Conservation (phyloP, 441 rosid species). For the Arabidopsis lyrata region DNA sequence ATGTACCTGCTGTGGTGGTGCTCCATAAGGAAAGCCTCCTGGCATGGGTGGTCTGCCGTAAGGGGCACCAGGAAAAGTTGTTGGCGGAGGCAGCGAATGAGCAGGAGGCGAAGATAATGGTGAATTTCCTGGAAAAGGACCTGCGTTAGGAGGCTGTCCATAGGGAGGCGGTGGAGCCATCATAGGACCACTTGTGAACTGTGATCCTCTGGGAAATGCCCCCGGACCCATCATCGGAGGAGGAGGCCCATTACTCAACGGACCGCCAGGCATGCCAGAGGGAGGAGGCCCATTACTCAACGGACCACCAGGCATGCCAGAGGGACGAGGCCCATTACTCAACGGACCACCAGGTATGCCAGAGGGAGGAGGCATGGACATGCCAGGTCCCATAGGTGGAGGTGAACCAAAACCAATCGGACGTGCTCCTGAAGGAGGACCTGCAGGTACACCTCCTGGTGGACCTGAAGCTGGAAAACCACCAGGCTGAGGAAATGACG, state of each 20-base stretch:
- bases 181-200: slow-evolving; percentile 53
- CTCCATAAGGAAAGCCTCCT: slow-evolving; percentile 58
- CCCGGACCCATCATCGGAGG: slow-evolving; percentile 57
- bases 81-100: slow-evolving; percentile 49
- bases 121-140: slow-evolving; percentile 46
- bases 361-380: slow-evolving; percentile 52
- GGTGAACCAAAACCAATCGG: slow-evolving; percentile 52
- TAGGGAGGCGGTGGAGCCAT: slow-evolving; percentile 53
- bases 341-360: slow-evolving; percentile 51
- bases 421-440: slow-evolving; percentile 56
- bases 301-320: slow-evolving; percentile 51
- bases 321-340: slow-evolving; percentile 70
- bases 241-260: slow-evolving; percentile 68
- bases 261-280: slow-evolving; percentile 50
- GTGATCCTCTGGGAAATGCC: slow-evolving; percentile 55
- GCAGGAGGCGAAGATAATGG: slow-evolving; percentile 46
- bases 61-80: slow-evolving; percentile 53
- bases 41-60: slow-evolving; percentile 48
- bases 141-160: slow-evolving; percentile 66
- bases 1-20: slow-evolving; percentile 57
- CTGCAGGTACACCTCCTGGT: slow-evolving; percentile 23
- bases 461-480: slow-evolving; percentile 41
- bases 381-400: slow-evolving; percentile 48
- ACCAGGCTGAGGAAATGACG: slow-evolving; percentile 43
- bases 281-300: slow-evolving; percentile 73